A percentile compares a stretch with the other conserved stretches of the same genome.
phyloP scores from a whole-genome alignment of 768 basidiomycete genomes.

The Candolleomyces efflorescens region DNA sequence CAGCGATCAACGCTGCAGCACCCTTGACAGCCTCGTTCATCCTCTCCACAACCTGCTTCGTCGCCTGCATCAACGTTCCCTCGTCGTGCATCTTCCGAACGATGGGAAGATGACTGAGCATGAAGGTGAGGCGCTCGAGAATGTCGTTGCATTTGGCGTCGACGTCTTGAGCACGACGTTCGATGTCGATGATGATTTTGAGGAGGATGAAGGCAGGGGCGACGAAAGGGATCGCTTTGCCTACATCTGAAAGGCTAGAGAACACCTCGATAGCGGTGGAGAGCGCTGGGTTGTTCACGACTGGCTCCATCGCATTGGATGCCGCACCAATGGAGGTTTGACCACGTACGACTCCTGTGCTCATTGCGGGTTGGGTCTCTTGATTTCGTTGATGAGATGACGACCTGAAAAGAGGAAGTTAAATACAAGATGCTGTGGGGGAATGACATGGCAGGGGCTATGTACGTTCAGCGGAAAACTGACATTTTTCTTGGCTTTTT shows the following conservation, averaged over 20 bases:
- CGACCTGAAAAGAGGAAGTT: too few species aligned
- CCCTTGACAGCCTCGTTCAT: constrained; percentile 34
- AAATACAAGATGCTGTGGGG: too few species aligned
- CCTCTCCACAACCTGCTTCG: constrained; percentile 32
- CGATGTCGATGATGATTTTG: constrained; percentile 37
- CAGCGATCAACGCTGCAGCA: constrained; percentile 33
- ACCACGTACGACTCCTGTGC: too few species aligned
- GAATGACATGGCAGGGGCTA: too few species aligned
- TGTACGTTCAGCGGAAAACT: constrained; percentile 6
- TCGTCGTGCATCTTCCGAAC: constrained; percentile 22
- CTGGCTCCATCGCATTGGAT: too few species aligned
- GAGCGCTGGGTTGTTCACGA: too few species aligned
- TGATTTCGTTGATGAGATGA: too few species aligned
- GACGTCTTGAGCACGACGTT: constrained; percentile 30
- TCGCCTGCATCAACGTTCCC: constrained; percentile 19
- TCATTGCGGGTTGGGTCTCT: too few species aligned
- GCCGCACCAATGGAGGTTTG: too few species aligned
- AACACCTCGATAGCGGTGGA: too few species aligned
- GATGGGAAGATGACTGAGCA: constrained; percentile 34
- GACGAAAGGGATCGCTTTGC: constrained; percentile 32
- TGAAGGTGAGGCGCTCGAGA: constrained; percentile 38
- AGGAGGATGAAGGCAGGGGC: constrained; percentile 35
- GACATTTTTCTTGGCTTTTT: too few species aligned
- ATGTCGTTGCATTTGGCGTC: constrained; percentile 37
- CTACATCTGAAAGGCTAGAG: constrained; percentile 11